Base-by-base conservation (phyloP, 2,329 filamentous ascomycete species). In the Penicillium sclerotiorum region DNA sequence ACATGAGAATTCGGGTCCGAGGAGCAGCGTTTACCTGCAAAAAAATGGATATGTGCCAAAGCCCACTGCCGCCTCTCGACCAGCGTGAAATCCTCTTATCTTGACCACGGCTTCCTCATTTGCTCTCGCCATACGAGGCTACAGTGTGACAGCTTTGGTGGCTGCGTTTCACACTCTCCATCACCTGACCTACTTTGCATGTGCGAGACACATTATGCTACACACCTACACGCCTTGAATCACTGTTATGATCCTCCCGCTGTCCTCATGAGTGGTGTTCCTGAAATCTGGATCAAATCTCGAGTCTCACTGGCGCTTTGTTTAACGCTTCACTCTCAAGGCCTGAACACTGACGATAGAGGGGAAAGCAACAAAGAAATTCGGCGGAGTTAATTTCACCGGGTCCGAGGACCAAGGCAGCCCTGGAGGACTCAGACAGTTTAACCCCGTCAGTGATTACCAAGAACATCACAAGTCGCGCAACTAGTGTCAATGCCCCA, bases 111-210 rank as follows among this genome's bases (percentile, higher is more conserved):
- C 8, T 18, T n/a, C 33, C 23, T 30, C 17, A 38, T 32, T 15
- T 39, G 17, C 25, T 43, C 33, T 12, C 18, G 21, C 33, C 32
- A 37, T 46, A 39, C 43, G 43, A 46, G 17, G 23, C 21, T 13
- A n/a, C 9, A 32, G 15, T 37, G 46, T 43, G 30, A 43, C 22
- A 23, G 28, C 12, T 20, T 13, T 41, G 12, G 18, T 46, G 41
- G 40, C 49, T 43, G 22, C 35, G 36, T 53, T 22, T 33, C 28
- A 53, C 45, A 43, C 27, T 35, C 32, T 39, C 45, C 30, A 46
- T 57, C 52, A 53, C 42, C 52, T 56, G 52, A 59, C 42, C 43
- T 11, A 23, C 40, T 17, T 47, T 43, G 43, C 38, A 55, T 55
- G 45, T 55, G 45, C 38, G 22, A 52, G 30, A 17, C 23, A 13